Evolutionary conservation across 192 early-diverging fungal genomes (phyloP).

Genomic region (Rhizoclosmatium globosum): DNA sequence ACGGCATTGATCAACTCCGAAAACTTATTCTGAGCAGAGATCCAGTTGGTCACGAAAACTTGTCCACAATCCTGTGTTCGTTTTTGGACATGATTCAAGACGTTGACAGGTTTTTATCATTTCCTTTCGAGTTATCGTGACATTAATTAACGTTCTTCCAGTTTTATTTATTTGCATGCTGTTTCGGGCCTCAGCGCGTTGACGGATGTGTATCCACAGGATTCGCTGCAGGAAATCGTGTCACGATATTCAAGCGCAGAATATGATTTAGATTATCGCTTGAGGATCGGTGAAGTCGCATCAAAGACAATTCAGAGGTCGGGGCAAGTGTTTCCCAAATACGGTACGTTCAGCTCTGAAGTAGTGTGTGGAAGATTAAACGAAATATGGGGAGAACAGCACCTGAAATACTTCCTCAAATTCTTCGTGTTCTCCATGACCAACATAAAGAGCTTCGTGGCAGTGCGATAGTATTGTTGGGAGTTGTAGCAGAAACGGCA

Average conservation of each 20-base stretch:
- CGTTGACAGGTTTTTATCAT: slow-evolving; percentile 71
- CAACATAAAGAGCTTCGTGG: slow-evolving; percentile 38
- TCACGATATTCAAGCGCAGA: slow-evolving; percentile 64
- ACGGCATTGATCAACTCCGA: slow-evolving; percentile 83
- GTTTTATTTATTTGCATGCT: slow-evolving; percentile 93
- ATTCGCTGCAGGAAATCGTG: slow-evolving; percentile 74
- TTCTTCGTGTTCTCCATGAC: slow-evolving; percentile 51
- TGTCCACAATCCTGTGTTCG: slow-evolving; percentile 74
- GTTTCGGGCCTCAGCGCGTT: slow-evolving; percentile 85
- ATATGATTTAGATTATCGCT: slow-evolving; percentile 68
- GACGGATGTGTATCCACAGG: slow-evolving; percentile 79
- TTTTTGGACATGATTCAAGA: slow-evolving; percentile 82
- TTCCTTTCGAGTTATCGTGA: slow-evolving; percentile 12
- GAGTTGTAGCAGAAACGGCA: slow-evolving; percentile 71
- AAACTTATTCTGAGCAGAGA: slow-evolving; percentile 81
- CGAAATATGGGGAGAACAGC: background rate
- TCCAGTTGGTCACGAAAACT: slow-evolving; percentile 58
- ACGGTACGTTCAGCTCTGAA: slow-evolving; percentile 57
- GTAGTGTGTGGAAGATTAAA: no score
- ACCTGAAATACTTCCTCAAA: slow-evolving; percentile 41
- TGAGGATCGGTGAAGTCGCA: slow-evolving; percentile 89
- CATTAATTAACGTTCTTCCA: slow-evolving; percentile 38
- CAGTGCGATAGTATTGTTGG: slow-evolving; percentile 50
- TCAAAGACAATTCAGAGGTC: slow-evolving; percentile 84
- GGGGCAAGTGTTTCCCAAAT: slow-evolving; percentile 83